Evolutionary conservation across 768 basidiomycete genomes (phyloP).

Genomic region (Russula virescens): DNA sequence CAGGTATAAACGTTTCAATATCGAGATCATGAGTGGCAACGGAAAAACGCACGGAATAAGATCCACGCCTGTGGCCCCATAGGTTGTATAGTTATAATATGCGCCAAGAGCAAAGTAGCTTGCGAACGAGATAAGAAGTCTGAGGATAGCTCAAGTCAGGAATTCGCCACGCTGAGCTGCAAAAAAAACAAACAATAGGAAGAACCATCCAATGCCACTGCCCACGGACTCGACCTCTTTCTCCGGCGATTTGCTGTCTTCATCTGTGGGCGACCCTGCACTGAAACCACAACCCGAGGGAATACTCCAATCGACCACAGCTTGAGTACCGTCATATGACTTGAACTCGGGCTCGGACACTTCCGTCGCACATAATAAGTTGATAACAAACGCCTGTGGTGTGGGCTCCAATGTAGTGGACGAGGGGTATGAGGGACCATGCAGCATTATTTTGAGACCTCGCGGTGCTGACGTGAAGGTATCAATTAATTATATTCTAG

Average conservation of each 20-base stretch:
- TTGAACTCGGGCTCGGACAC: constrained; percentile 45
- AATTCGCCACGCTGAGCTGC: background rate
- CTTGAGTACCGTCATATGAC: constrained; percentile 53
- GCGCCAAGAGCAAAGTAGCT: constrained; percentile 75
- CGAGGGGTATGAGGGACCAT: constrained; percentile 58
- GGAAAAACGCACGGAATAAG: constrained; percentile 68
- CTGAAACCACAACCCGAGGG: constrained; percentile 51
- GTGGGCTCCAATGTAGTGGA: constrained; percentile 38
- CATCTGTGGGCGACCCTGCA: constrained; percentile 22
- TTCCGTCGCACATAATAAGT: constrained; percentile 46
- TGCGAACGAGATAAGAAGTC: constrained; percentile 57
- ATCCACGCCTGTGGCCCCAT: constrained; percentile 78
- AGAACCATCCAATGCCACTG: constrained; percentile 85
- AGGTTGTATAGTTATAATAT: constrained; percentile 84
- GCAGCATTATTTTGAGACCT: constrained; percentile 50
- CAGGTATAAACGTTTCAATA: constrained; percentile 8
- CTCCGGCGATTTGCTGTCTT: constrained; percentile 28
- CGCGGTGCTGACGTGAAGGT: constrained; percentile 39
- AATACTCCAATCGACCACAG: constrained; percentile 57
- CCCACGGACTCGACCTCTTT: constrained; percentile 37
- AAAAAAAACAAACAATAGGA: constrained; percentile 57
- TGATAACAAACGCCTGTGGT: constrained; percentile 56
- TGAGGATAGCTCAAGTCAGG: constrained; percentile 28
- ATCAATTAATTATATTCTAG: background rate
- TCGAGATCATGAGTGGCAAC: constrained; percentile 7